These are phyloP conservation scores for Zygosaccharomyces bisporus DNA, from an alignment of 805 yeast genomes.

Conservation along the genomic window DNA sequence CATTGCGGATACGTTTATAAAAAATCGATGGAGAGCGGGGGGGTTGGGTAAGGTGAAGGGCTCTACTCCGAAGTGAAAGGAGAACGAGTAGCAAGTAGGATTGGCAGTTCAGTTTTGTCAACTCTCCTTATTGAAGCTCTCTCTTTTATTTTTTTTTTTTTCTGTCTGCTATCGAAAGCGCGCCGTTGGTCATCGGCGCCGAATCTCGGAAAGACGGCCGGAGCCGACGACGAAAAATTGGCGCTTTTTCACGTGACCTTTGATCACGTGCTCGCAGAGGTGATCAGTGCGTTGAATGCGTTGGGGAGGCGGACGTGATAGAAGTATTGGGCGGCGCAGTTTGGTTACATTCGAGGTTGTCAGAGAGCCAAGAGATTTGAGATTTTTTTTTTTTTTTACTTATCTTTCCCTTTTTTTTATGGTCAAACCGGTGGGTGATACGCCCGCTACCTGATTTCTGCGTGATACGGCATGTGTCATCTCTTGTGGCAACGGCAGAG, in stretches of 20 bases:
- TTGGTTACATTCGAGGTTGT: too few species aligned
- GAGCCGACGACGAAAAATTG: slow-evolving; percentile 1
- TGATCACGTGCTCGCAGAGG: too few species aligned
- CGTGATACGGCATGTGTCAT: too few species aligned
- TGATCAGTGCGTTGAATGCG: too few species aligned
- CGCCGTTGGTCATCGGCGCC: slow-evolving; percentile 1
- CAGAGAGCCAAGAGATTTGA: too few species aligned
- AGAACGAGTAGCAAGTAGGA: neutral
- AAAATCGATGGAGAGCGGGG: neutral
- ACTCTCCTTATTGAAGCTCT: neutral
- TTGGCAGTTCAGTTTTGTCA: neutral
- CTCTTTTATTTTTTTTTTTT: neutral
- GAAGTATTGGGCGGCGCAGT: too few species aligned
- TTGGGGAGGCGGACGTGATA: too few species aligned
- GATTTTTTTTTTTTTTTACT: too few species aligned
- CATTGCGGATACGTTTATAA: slow-evolving; percentile 22
- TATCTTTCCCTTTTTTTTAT: too few species aligned
- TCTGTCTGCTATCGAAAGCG: neutral
- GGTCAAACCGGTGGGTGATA: too few species aligned
- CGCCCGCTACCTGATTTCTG: too few species aligned
- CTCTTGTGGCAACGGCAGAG: too few species aligned
- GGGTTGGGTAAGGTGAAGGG: neutral
- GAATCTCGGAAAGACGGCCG: neutral
- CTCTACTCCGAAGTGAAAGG: neutral
- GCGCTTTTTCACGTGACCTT: neutral